These are phyloP conservation scores for Terana coerulea DNA, from an alignment of 768 basidiomycete species.

Conservation along the genomic window DNA sequence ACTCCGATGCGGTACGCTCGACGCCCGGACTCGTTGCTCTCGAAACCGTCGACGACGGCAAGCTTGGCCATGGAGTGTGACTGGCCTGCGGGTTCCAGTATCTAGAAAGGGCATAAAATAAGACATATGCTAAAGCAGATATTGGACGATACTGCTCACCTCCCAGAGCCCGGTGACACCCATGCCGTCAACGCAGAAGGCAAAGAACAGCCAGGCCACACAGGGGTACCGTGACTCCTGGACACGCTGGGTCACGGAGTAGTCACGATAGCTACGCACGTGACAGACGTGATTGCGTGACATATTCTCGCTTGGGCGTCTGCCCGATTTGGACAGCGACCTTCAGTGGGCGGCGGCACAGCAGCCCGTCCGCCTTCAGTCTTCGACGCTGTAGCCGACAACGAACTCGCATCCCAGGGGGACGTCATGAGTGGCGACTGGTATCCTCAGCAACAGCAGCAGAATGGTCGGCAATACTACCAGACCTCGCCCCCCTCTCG, in stretches of 20 bases:
- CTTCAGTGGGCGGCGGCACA: slow-evolving; percentile 6
- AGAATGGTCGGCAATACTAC: slow-evolving; percentile 1
- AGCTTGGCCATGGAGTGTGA: slow-evolving; percentile 35
- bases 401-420: neutral
- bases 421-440: slow-evolving; percentile 5
- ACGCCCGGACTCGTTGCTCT: slow-evolving; percentile 30
- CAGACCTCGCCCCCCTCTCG: neutral
- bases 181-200: slow-evolving; percentile 10
- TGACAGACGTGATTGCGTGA: neutral
- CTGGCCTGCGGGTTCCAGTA: slow-evolving; percentile 35
- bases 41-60: slow-evolving; percentile 36
- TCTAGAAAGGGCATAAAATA: slow-evolving; percentile 19
- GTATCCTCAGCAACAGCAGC: slow-evolving; percentile 7
- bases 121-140: neutral
- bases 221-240: neutral
- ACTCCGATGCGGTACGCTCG: slow-evolving; percentile 39
- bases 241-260: neutral
- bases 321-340: slow-evolving; percentile 7
- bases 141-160: slow-evolving; percentile 11
- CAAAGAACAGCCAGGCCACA: neutral
- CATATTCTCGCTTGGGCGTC: neutral
- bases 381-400: neutral
- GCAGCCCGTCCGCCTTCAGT: neutral
- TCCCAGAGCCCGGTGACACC: slow-evolving; percentile 26
- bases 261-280: neutral